Conservation (phyloP, 345 rosid species). For the Cardiospermum halicacabum region DNA sequence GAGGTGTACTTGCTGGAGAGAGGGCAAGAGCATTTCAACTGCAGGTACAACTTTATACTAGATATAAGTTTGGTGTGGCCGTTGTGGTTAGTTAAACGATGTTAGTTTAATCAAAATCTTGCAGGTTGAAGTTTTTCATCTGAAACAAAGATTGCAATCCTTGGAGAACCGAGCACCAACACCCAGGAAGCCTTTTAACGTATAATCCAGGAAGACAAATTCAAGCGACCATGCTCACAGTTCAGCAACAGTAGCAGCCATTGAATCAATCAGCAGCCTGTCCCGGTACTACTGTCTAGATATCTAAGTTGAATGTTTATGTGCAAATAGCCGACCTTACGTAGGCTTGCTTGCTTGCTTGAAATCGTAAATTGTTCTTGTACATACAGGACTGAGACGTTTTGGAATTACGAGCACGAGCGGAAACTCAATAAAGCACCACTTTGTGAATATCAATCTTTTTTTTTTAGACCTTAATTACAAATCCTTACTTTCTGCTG, state of each 20-base stretch:
- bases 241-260: neutral
- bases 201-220: constrained; percentile 22
- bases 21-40: constrained; percentile 93
- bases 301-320: neutral
- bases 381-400: too few species aligned
- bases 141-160: constrained; percentile 87
- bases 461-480: too few species aligned
- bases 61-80: too few species aligned
- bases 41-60: constrained; percentile 58
- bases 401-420: too few species aligned
- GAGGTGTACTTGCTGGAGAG: constrained; percentile 95
- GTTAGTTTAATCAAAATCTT: constrained; percentile 5
- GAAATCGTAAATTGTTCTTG: too few species aligned
- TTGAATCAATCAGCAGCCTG: too few species aligned
- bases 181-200: constrained; percentile 72
- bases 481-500: too few species aligned
- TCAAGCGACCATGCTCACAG: neutral
- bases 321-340: neutral
- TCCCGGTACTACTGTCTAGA: too few species aligned
- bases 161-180: constrained; percentile 77
- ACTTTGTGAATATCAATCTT: too few species aligned
- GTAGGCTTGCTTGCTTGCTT: too few species aligned
- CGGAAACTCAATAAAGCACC: too few species aligned
- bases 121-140: constrained; percentile 97
- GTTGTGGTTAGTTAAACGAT: neutral